Evolutionary conservation across 805 yeast genomes (phyloP).

Genomic region (Ogataea saltuana): DNA sequence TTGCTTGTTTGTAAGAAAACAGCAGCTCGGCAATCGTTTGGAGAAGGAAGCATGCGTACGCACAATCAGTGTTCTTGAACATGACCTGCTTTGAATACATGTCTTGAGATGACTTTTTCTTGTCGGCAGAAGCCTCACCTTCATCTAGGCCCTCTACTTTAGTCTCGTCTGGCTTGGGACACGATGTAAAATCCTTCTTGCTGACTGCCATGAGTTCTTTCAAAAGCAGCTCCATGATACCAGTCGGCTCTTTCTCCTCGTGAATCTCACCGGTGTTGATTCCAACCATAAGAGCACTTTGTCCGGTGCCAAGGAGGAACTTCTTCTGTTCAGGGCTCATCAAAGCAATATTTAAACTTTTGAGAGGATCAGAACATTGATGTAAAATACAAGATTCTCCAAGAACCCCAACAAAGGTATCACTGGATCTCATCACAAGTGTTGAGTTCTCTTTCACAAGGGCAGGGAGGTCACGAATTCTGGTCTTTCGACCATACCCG

Average conservation of each 20-base stretch:
- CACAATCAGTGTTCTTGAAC: conserved; percentile 55
- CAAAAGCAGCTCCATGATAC: conserved; percentile 63
- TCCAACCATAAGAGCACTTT: background rate
- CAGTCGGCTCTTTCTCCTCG: conserved; percentile 36
- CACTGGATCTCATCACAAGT: conserved; percentile 41
- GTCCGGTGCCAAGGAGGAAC: conserved; percentile 4
- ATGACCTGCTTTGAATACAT: conserved; percentile 30
- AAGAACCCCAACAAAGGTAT: conserved; percentile 27
- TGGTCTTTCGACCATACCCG: conserved; percentile 11
- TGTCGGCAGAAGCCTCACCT: conserved; percentile 25
- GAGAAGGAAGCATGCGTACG: conserved; percentile 67
- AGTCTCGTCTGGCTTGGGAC: conserved; percentile 24
- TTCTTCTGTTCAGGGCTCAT: conserved; percentile 29
- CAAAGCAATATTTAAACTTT: conserved; percentile 19
- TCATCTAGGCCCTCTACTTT: conserved; percentile 18
- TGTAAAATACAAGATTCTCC: conserved; percentile 22
- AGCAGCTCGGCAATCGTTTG: conserved; percentile 69
- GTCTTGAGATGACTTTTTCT: conserved; percentile 19
- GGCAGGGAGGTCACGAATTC: conserved; percentile 46
- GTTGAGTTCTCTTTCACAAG: conserved; percentile 52
- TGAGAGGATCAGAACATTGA: conserved; percentile 24
- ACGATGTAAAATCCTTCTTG: conserved; percentile 28
- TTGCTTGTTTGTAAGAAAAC: conserved; percentile 76
- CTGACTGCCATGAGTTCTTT: conserved; percentile 58
- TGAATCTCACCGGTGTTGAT: background rate